Percentiles rank a stretch among this genome's conserved stretches.
Conservation (phyloP, 1,139 yeast species). For the Yamadazyma dushanensis region DNA sequence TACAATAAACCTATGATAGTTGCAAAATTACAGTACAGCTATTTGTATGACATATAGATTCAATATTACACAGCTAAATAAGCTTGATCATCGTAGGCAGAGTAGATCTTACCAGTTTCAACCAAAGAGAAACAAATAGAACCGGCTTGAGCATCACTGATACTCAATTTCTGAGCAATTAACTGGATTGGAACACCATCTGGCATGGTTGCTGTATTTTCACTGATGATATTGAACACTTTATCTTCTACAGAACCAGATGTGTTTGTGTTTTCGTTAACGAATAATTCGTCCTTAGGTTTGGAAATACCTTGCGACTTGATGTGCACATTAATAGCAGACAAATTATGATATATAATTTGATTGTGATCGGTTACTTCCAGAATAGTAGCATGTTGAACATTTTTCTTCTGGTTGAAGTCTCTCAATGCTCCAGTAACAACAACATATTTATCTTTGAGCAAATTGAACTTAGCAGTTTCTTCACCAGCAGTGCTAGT, state of each 20-base stretch:
- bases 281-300: slow-evolving; percentile 39
- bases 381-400: slow-evolving; percentile 64
- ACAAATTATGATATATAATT: slow-evolving; percentile 72
- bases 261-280: slow-evolving; percentile 28
- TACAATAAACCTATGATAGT: slow-evolving; percentile 6
- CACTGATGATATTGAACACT: slow-evolving; percentile 50
- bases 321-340: slow-evolving; percentile 65
- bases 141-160: slow-evolving; percentile 50
- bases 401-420: slow-evolving; percentile 63
- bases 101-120: slow-evolving; percentile 66
- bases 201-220: slow-evolving; percentile 56
- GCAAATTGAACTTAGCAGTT: slow-evolving; percentile 32
- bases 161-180: slow-evolving; percentile 54
- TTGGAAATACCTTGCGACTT: slow-evolving; percentile 45
- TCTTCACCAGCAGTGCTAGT: slow-evolving; percentile 34
- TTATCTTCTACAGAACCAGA: slow-evolving; percentile 34
- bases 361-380: slow-evolving; percentile 71
- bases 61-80: slow-evolving; percentile 47
- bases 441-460: slow-evolving; percentile 54
- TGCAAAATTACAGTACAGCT: neutral
- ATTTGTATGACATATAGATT: slow-evolving; percentile 1
- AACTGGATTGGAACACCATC: slow-evolving; percentile 72
- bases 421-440: slow-evolving; percentile 74
- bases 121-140: slow-evolving; percentile 52
- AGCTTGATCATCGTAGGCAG: slow-evolving; percentile 65